These are phyloP conservation scores for Pseudocercospora fuligena DNA, from an alignment of 2,329 filamentous ascomycete genomes.

Conservation along the genomic window DNA sequence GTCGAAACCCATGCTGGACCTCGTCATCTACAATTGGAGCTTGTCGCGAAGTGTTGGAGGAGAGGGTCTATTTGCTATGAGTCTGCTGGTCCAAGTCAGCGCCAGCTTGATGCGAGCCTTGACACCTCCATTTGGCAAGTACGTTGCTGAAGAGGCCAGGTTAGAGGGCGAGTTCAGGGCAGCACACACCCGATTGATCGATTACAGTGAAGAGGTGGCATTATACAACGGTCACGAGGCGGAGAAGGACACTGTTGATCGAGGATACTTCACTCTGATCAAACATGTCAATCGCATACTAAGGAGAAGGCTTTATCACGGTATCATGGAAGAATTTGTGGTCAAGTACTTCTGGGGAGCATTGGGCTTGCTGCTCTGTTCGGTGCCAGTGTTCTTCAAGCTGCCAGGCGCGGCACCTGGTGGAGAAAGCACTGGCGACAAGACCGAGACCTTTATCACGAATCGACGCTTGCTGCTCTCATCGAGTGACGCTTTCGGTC, in stretches of 20 bases:
- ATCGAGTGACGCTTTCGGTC: conserved; percentile 92
- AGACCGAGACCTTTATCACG: conserved; percentile 75
- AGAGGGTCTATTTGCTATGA: conserved; percentile 95
- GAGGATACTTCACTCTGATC: conserved; percentile 98
- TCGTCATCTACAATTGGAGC: conserved; percentile 95
- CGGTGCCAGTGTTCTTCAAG: conserved; percentile 94
- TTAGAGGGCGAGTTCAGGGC: conserved; percentile 96
- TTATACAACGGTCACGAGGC: conserved; percentile 89
- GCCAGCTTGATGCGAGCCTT: conserved; percentile 91
- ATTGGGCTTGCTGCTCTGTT: conserved; percentile 86
- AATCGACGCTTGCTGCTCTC: conserved; percentile 90
- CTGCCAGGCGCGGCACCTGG: conserved; percentile 43
- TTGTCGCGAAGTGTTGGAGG: conserved; percentile 93
- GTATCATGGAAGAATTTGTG: conserved; percentile 99
- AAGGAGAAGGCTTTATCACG: conserved; percentile 88
- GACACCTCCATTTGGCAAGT: conserved; percentile 95
- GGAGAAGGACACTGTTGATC: conserved; percentile 95
- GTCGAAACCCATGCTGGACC: conserved; percentile 91
- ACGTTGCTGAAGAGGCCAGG: conserved; percentile 92
- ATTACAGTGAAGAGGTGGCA: conserved; percentile 94
- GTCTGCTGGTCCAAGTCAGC: conserved; percentile 87
- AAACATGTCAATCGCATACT: conserved; percentile 98
- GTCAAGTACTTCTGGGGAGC: conserved; percentile 99
- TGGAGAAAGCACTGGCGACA: conserved; percentile 30
- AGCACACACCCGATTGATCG: conserved; percentile 91